Conservation (phyloP, 1,284 basidiomycete species). For the Meripilus lineatus region DNA sequence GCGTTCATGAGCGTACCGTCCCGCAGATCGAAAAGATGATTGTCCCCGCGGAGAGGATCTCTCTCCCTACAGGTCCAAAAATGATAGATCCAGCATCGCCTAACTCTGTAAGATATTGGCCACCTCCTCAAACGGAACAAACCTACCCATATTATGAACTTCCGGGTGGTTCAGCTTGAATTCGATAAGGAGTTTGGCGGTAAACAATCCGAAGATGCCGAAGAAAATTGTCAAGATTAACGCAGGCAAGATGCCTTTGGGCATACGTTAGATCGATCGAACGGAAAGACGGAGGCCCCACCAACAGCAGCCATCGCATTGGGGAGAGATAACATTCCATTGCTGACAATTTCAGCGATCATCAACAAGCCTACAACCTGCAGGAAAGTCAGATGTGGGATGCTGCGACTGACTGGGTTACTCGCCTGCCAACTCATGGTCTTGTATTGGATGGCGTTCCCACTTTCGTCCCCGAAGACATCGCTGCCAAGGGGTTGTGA, state of each 20-base stretch:
- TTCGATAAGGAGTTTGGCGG: conserved; percentile 48
- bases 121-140: not conserved
- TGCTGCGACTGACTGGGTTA: not conserved
- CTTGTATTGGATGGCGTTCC: conserved; percentile 28
- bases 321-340: conserved; percentile 54
- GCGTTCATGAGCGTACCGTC: conserved; percentile 33
- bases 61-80: conserved; percentile 45
- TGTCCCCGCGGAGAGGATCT: conserved; percentile 42
- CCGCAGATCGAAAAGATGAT: conserved; percentile 47
- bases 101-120: conserved; percentile 19
- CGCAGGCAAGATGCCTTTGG: conserved; percentile 45
- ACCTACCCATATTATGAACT: conserved; percentile 48
- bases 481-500: too few relatives aligned
- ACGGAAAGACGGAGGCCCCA: conserved; percentile 16
- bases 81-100: conserved; percentile 52
- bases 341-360: conserved; percentile 57
- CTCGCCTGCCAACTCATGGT: conserved; percentile 45
- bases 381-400: not conserved
- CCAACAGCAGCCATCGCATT: conserved; percentile 50
- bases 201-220: conserved; percentile 48
- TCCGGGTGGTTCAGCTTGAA: conserved; percentile 55
- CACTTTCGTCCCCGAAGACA: conserved; percentile 30
- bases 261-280: not conserved
- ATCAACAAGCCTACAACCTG: conserved; percentile 48
- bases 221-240: conserved; percentile 51